Evolutionary conservation across 176 grass and related monocot species (phyloP), one percentile per base, ranked within the genome.

Genomic region (Triticum timopheevii): DNA sequence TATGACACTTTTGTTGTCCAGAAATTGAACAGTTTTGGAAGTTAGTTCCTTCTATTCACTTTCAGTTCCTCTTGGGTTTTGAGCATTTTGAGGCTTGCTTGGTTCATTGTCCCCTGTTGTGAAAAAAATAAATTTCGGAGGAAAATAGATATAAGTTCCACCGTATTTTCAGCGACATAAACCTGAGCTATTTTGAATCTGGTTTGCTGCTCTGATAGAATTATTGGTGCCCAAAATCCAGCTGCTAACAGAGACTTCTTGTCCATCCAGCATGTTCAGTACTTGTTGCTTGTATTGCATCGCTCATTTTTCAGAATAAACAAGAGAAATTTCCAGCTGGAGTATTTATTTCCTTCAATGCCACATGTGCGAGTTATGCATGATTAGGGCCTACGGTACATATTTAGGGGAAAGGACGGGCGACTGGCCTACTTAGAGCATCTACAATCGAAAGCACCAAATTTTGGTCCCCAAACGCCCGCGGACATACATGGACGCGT

Each of bases 21-120:
- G 22, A 80, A 61, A 52, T 61, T 16, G 22, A 75, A 80, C 36
- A 85, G 83, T 88, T 59, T 83, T 70, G 47, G 47, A 25, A 52
- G 49, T 52, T 52, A 2, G 49, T 52, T 52, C 15, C 15, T 52
- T 52, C 4, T 17, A 52, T 52, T 17, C 35, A 76, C 8, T 50
- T 78, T 63, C 71, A 38, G 16, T 40, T 34, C 13, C 33, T 34
- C 71, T 58, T 31, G 38, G 4, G 23, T 68, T 68, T 64, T 47
- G 61, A 52, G 58, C 39, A 30, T 47, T 45, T 13, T 47, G 44
- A 47, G 3, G 12, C 11, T 47, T 47, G 44, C 44, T 47, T 72
- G 27, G 22, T 77, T 83, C 28, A 36, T 59, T 50, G 24, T 27
- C 52, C n/a, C n/a, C 49, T 17, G 42, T 8, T 83, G 67, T 64